Evolutionary conservation across 306 rosid species (phyloP).

Genomic region (Cercis canadensis): DNA sequence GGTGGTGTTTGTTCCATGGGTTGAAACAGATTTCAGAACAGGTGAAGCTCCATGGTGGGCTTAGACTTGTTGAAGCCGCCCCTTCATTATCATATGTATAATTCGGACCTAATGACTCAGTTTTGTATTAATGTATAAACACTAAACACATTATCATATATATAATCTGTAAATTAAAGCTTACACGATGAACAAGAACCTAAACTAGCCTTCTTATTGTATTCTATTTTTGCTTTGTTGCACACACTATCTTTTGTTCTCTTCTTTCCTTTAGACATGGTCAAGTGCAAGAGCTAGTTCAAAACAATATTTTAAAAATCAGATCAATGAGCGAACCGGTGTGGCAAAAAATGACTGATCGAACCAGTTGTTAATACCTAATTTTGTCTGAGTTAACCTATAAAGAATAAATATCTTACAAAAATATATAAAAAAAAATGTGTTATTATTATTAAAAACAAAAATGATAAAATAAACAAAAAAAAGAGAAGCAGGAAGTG

Average conservation of each 20-base stretch:
- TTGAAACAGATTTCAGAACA: conserved; percentile 92
- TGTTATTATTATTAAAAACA: too few relatives aligned
- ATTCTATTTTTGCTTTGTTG: neutral
- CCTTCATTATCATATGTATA: conserved; percentile 5
- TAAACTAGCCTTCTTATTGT: neutral
- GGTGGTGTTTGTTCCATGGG: conserved; percentile 91
- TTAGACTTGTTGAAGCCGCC: conserved; percentile 37
- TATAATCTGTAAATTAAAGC: conserved; percentile 17
- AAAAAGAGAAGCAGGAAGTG: too few relatives aligned
- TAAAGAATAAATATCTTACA: too few relatives aligned
- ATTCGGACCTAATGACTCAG: conserved; percentile 21
- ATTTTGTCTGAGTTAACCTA: too few relatives aligned
- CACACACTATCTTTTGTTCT: neutral
- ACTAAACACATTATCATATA: conserved; percentile 21
- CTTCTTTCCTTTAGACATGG: neutral
- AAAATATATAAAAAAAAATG: too few relatives aligned
- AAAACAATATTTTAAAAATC: too few relatives aligned
- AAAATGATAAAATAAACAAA: too few relatives aligned
- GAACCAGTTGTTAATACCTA: too few relatives aligned
- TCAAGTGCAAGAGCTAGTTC: too few relatives aligned
- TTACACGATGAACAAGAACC: conserved; percentile 22
- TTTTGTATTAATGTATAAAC: conserved; percentile 35
- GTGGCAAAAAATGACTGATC: too few relatives aligned
- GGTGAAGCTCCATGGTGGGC: conserved; percentile 93
- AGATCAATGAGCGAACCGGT: too few relatives aligned